These are phyloP conservation scores for Nemania bipapillata DNA, from an alignment of 2,329 filamentous ascomycete genomes.

Conservation along the genomic window DNA sequence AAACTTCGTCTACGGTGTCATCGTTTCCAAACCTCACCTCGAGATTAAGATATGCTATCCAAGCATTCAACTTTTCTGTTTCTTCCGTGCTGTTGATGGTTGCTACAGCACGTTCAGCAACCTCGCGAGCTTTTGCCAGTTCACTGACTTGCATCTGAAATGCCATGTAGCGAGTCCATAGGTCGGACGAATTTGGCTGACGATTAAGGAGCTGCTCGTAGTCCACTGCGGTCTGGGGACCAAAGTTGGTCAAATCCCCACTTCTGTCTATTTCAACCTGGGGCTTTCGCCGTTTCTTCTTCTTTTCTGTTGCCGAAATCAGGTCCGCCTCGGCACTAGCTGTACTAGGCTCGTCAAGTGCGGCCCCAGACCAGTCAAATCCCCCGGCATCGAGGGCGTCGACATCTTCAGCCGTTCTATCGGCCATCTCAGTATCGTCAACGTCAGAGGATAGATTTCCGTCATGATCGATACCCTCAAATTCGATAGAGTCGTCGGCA, in stretches of 20 bases:
- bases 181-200: slow-evolving; percentile 88
- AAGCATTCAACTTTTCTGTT: slow-evolving; percentile 92
- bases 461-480: slow-evolving; percentile 59
- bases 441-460: slow-evolving; percentile 56
- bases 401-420: slow-evolving; percentile 52
- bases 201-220: slow-evolving; percentile 93
- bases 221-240: slow-evolving; percentile 88
- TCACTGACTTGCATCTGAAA: slow-evolving; percentile 95
- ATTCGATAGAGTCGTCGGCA: slow-evolving; percentile 57
- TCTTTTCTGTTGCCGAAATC: slow-evolving; percentile 57
- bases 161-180: slow-evolving; percentile 99
- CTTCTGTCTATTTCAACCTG: slow-evolving; percentile 88
- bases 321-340: slow-evolving; percentile 64
- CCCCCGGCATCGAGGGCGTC: slow-evolving; percentile 76
- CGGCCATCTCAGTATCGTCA: slow-evolving; percentile 58
- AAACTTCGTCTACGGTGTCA: slow-evolving; percentile 82
- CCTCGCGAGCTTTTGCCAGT: slow-evolving; percentile 84
- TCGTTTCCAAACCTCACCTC: slow-evolving; percentile 90
- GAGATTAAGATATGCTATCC: slow-evolving; percentile 93
- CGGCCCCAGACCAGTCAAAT: slow-evolving; percentile 87
- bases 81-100: slow-evolving; percentile 93
- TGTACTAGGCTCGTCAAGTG: slow-evolving; percentile 64
- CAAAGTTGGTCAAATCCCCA: slow-evolving; percentile 87
- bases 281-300: slow-evolving; percentile 79
- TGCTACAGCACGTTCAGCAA: slow-evolving; percentile 88